Evolutionary conservation across 2,329 filamentous ascomycete species (phyloP).

Genomic region (Trematosphaeria pertusa): DNA sequence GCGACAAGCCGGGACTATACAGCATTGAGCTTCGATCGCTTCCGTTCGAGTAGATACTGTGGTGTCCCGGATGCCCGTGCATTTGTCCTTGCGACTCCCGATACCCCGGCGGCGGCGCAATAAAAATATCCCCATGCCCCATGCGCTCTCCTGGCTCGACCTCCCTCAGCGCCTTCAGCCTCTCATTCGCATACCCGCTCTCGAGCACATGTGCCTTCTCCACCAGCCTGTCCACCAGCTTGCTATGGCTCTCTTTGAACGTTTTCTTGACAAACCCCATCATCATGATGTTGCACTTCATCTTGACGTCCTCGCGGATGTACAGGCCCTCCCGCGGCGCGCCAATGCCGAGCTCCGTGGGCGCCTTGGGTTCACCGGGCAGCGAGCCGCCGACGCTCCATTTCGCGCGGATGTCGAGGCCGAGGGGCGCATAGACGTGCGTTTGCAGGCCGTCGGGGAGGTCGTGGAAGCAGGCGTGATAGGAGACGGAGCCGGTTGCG

Average conservation of each 20-base stretch:
- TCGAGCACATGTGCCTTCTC: slow-evolving; percentile 47
- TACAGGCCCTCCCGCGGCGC: slow-evolving; percentile 75
- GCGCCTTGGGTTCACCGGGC: slow-evolving; percentile 71
- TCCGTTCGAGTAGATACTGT: slow-evolving; percentile 18
- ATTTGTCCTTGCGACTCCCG: no score
- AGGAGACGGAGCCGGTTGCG: slow-evolving; percentile 71
- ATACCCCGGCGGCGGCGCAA: slow-evolving; percentile 45
- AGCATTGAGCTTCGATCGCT: slow-evolving; percentile 17
- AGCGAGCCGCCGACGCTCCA: slow-evolving; percentile 78
- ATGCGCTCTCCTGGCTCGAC: slow-evolving; percentile 40
- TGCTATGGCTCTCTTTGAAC: slow-evolving; percentile 75
- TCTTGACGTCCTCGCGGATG: slow-evolving; percentile 83
- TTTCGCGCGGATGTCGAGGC: slow-evolving; percentile 77
- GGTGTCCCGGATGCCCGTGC: neutral
- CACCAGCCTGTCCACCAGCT: slow-evolving; percentile 66
- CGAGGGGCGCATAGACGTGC: slow-evolving; percentile 82
- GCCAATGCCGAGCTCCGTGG: slow-evolving; percentile 70
- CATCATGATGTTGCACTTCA: slow-evolving; percentile 81
- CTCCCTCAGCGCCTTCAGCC: slow-evolving; percentile 37
- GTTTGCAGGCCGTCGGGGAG: slow-evolving; percentile 76
- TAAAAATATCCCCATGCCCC: slow-evolving; percentile 43
- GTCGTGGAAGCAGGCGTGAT: slow-evolving; percentile 82
- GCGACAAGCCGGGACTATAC: slow-evolving; percentile 17
- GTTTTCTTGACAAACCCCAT: slow-evolving; percentile 81
- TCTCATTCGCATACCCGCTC: slow-evolving; percentile 41